phyloP scores from a whole-genome alignment of 768 basidiomycete genomes.

The Myochromella boudieri region DNA sequence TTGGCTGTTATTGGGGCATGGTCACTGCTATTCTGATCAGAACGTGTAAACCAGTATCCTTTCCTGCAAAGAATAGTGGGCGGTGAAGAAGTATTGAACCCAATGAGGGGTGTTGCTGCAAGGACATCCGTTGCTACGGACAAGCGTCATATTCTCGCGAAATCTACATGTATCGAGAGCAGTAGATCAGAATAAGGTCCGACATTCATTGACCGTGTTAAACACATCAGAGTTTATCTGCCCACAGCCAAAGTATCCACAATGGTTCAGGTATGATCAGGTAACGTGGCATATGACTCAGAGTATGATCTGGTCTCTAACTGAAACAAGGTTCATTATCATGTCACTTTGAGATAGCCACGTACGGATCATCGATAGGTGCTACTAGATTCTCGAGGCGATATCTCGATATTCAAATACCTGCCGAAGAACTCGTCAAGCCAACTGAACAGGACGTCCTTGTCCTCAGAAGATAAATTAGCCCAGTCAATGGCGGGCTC shows the following conservation, averaged over 20 bases:
- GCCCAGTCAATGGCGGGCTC: slow-evolving; percentile 59
- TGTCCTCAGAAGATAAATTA: slow-evolving; percentile 66
- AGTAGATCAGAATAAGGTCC: too few species aligned
- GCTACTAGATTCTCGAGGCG: slow-evolving; percentile 5
- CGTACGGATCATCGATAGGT: neutral
- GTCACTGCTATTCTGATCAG: too few species aligned
- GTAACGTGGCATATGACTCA: neutral
- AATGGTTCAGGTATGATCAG: neutral
- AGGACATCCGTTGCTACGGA: too few species aligned
- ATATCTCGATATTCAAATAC: slow-evolving; percentile 30
- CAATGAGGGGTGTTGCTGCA: too few species aligned
- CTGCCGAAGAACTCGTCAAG: slow-evolving; percentile 78
- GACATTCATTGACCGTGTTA: too few species aligned
- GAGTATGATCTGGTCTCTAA: too few species aligned
- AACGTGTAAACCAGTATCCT: too few species aligned
- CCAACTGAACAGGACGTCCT: slow-evolving; percentile 73
- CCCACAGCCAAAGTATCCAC: neutral
- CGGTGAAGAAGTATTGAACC: too few species aligned
- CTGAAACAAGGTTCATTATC: neutral
- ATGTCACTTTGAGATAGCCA: neutral
- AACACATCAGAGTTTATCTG: neutral
- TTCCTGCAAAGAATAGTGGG: neutral
- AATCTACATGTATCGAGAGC: too few species aligned
- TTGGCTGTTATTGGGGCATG: too few species aligned
- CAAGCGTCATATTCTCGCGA: too few species aligned